Conservation (phyloP, 23 red algal species). For the Cyanidium caldarium region DNA sequence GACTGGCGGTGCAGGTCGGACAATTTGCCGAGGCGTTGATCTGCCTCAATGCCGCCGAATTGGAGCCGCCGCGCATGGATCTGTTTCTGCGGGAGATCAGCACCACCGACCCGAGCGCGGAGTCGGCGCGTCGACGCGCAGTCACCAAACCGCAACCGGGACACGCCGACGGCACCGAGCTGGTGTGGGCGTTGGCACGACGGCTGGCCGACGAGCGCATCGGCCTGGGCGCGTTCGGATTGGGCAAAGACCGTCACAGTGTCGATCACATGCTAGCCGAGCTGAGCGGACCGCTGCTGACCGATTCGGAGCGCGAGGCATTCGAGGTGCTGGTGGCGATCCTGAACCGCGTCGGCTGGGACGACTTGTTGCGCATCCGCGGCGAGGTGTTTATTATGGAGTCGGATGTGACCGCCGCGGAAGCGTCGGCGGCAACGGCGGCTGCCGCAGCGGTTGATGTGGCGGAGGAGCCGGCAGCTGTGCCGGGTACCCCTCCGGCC, state of each 20-base stretch:
- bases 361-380: slow-evolving; percentile 56
- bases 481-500: background rate
- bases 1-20: slow-evolving; percentile 29
- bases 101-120: slow-evolving; percentile 18
- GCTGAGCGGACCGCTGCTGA: slow-evolving; percentile 68
- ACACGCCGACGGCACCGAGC: slow-evolving; percentile 16
- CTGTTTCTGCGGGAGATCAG: slow-evolving; percentile 48
- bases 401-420: slow-evolving; percentile 19
- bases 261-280: slow-evolving; percentile 52
- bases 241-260: background rate
- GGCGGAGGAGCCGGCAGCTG: background rate
- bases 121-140: background rate
- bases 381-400: slow-evolving; percentile 84
- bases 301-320: slow-evolving; percentile 25
- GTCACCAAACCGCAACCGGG: slow-evolving; percentile 9
- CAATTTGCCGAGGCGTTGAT: slow-evolving; percentile 30
- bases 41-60: slow-evolving; percentile 41
- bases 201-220: slow-evolving; percentile 14
- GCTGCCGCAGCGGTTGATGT: background rate
- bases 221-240: background rate
- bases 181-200: slow-evolving; percentile 7
- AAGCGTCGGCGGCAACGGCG: background rate
- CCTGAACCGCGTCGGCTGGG: slow-evolving; percentile 66
- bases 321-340: slow-evolving; percentile 72
- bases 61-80: slow-evolving; percentile 54